Evolutionary conservation across 2,329 filamentous ascomycete genomes (phyloP), one percentile per base, ranked within the genome.

Genomic region (Microthyrium microscopicum): DNA sequence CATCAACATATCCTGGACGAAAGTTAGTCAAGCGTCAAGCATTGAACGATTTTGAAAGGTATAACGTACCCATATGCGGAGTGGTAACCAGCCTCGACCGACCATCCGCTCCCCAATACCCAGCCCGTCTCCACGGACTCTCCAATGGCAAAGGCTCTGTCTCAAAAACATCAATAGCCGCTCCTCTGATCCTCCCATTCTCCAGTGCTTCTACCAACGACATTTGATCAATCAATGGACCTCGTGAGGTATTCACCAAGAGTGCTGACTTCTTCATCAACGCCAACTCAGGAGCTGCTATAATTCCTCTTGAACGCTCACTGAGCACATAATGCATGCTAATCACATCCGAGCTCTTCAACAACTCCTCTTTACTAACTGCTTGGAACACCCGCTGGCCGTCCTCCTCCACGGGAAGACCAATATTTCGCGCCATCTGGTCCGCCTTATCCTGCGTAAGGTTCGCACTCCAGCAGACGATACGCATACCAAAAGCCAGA

Each of bases 41-140:
- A n/a, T n/a, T n/a, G n/a, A n/a, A n/a, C n/a, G n/a, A n/a, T n/a
- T n/a, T n/a, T n/a, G n/a, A n/a, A n/a, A n/a, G n/a, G n/a, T n/a
- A n/a, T n/a, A n/a, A n/a, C n/a, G n/a, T n/a, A n/a, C 79, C 82
- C 68, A 79, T 81, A 51, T 91, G 81, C 22, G 82, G 82, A 34
- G 76, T 78, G 42, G 84, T 44, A 7, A 89, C 46, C 1, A 85
- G 73, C 31, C 66, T 61, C 33, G 72, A 76, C 35, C 67, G 64
- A 1, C 77, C 77, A 8, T 69, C 58, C 28, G 55, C 49, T 2
- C 77, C 77, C 80, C 77, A 83, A 24, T 57, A 55, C 3, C 62
- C 64, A 2, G 57, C 67, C 25, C 73, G 61, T n/a, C n/a, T n/a
- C 78, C 78, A 84, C 17, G 58, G 57, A 42, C 73, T 81, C 22